Evolutionary conservation across 441 rosid genomes (phyloP), one percentile per base, ranked within the genome.

Genomic region (Manihot esculenta): DNA sequence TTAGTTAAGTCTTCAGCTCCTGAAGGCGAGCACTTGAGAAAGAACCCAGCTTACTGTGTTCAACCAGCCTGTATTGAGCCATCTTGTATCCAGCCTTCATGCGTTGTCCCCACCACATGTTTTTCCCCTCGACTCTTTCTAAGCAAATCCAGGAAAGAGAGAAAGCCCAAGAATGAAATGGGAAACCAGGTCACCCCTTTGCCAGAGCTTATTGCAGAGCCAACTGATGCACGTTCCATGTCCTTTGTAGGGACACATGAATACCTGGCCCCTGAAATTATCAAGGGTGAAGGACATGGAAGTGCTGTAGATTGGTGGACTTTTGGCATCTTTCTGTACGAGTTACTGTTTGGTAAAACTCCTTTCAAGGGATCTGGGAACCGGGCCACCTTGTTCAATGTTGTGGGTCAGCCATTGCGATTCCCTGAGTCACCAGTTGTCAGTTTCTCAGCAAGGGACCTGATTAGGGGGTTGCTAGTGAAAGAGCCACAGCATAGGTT

Each of bases 301-400:
- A 92, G 94, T 77, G 97, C 97, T 18, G 97, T 92, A 47, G 97
- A 89, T 80, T 92, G 97, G 96, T 92, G 97, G 97, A 89, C 96
- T 59, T 89, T 83, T 57, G 97, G 97, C 44, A 92, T 92, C 72
- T 92, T 92, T 72, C 75, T 92, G 27, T 89, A 88, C 38, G 96
- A 92, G 69, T 86, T 92, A 56, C 74, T 91, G 76, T 91, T 85
- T 66, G 97, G 97, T 76, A 91, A 86, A 84, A 91, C 97, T 24
- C 97, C 97, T 70, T 92, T 89, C 78, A 92, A 92, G 69, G 97
- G 96, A 64, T 89, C 92, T 2, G 97, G 91, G 59, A 92, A 92
- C 74, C 84, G 93, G 18, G 93, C 90, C 23, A 92, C 93, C 5
- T 72, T 92, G 68, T 89, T 92, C 79, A 92, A 92, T 74, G 97